phyloP scores from a whole-genome alignment of 148 eudicot species.

The Cornus controversa region DNA sequence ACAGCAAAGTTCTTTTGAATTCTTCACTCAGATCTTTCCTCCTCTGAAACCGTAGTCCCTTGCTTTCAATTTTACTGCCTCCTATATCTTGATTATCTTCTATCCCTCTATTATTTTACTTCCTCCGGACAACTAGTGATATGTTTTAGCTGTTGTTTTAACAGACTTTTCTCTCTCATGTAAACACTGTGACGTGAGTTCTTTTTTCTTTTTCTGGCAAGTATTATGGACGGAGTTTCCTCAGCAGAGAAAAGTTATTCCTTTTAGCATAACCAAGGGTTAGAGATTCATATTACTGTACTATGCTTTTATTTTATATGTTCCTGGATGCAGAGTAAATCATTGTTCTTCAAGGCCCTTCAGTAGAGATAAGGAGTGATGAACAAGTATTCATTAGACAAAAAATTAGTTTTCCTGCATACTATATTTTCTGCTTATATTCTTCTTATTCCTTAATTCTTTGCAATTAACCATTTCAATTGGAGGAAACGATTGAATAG shows the following conservation, averaged over 20 bases:
- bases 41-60: not conserved
- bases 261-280: not conserved
- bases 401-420: not conserved
- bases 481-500: not conserved
- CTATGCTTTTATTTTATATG: not conserved
- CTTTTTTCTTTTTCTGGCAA: too few species aligned
- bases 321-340: not conserved
- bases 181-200: not conserved
- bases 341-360: not conserved
- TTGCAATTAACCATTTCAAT: not conserved
- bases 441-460: not conserved
- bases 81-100: not conserved
- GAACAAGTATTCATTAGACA: not conserved
- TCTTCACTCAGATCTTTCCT: not conserved
- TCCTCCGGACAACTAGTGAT: not conserved
- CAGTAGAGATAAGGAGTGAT: not conserved
- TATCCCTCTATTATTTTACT: not conserved
- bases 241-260: not conserved
- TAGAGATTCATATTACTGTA: not conserved
- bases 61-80: not conserved
- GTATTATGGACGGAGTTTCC: not conserved
- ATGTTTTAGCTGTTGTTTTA: not conserved
- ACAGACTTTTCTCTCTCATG: not conserved
- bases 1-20: not conserved
- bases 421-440: not conserved